Percentiles rank a stretch among this genome's conserved stretches.
These are phyloP conservation scores for Cyberlindnera suaveolens DNA, from an alignment of 805 yeast species.

Conservation along the genomic window DNA sequence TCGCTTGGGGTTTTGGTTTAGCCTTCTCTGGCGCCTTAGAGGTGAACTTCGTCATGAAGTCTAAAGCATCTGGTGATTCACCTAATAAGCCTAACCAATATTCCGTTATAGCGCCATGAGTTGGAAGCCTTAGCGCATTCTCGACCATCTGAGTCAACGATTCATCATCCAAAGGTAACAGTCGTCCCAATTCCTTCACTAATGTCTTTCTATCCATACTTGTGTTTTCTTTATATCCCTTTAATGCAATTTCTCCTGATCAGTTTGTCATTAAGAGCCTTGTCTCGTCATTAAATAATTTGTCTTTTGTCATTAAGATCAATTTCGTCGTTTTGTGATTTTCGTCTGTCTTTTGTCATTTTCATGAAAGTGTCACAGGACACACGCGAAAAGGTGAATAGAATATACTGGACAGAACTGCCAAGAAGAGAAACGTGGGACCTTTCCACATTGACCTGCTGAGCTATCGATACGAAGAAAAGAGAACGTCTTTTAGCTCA, in stretches of 20 bases:
- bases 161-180: constrained; percentile 56
- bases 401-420: too few relatives aligned
- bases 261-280: background rate
- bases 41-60: constrained; percentile 40
- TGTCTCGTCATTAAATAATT: too few relatives aligned
- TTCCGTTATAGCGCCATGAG: constrained; percentile 40
- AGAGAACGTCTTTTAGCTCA: too few relatives aligned
- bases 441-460: too few relatives aligned
- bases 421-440: too few relatives aligned
- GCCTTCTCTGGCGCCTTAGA: constrained; percentile 11
- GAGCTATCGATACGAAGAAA: too few relatives aligned
- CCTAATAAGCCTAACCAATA: constrained; percentile 55
- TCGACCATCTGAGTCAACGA: constrained; percentile 48
- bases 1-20: background rate
- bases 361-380: too few relatives aligned
- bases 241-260: background rate
- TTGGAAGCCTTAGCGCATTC: constrained; percentile 40
- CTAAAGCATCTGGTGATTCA: constrained; percentile 45
- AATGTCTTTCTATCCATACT: constrained; percentile 5
- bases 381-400: too few relatives aligned
- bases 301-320: too few relatives aligned
- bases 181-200: constrained; percentile 18
- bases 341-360: too few relatives aligned
- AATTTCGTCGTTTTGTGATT: too few relatives aligned
- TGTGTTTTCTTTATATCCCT: background rate